phyloP scores from a whole-genome alignment of 768 basidiomycete genomes.

The Pleurotus sapidus region DNA sequence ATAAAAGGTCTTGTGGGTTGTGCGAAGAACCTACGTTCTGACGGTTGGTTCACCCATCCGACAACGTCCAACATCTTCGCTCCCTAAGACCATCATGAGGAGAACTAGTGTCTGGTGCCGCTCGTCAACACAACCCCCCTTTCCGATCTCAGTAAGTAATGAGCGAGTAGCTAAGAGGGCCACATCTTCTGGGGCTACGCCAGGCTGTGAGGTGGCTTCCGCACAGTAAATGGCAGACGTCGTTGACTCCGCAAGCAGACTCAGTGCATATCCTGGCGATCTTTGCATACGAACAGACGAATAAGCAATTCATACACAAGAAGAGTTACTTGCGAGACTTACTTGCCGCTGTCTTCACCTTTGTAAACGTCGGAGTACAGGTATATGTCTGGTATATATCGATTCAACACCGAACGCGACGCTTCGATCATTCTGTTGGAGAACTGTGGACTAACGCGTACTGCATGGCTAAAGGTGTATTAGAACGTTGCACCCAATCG shows the following conservation, averaged over 20 bases:
- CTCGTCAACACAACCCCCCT: conserved; percentile 88
- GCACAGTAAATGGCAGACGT: conserved; percentile 86
- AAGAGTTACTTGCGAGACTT: conserved; percentile 24
- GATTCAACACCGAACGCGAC: conserved; percentile 87
- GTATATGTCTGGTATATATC: conserved; percentile 97
- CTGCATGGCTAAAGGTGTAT: conserved; percentile 68
- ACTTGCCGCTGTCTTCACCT: conserved; percentile 97
- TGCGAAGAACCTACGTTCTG: conserved; percentile 57
- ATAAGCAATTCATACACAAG: too few relatives aligned
- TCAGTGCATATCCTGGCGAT: conserved; percentile 95
- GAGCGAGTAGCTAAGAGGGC: conserved; percentile 78
- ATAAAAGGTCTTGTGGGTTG: neutral
- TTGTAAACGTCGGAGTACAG: conserved; percentile 98
- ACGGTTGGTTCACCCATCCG: conserved; percentile 80
- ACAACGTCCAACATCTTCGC: conserved; percentile 93
- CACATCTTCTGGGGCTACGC: conserved; percentile 89
- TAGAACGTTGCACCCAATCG: neutral
- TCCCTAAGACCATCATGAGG: conserved; percentile 92
- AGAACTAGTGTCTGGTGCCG: conserved; percentile 86
- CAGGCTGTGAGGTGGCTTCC: conserved; percentile 81
- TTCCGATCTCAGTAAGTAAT: conserved; percentile 73
- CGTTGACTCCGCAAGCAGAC: conserved; percentile 87
- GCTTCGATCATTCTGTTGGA: conserved; percentile 98
- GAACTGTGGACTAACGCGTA: conserved; percentile 95
- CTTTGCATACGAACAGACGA: conserved; percentile 33